Percentiles rank a stretch among this genome's conserved stretches.
Evolutionary conservation across 371 early-diverging fungal species (phyloP).

Genomic region (Nematocida sp.): DNA sequence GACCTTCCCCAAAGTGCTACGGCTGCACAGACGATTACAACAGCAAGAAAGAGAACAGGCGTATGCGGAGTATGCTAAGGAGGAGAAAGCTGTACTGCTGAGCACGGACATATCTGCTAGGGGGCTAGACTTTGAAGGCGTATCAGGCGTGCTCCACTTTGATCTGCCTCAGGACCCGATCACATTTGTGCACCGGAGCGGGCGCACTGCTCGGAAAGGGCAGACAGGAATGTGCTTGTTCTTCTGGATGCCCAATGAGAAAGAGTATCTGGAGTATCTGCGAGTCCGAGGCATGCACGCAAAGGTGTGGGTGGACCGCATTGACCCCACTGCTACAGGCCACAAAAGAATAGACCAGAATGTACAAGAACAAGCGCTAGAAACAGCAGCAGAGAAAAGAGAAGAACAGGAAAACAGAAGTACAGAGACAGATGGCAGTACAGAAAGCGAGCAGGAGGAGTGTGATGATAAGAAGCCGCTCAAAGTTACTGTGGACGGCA

Average conservation of each 20-base stretch:
- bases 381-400: background rate
- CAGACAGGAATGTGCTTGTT: constrained; percentile 73
- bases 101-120: constrained; percentile 63
- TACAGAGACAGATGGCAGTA: too few species aligned
- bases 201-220: constrained; percentile 85
- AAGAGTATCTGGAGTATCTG: constrained; percentile 53
- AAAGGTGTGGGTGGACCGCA: too few species aligned
- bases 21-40: constrained; percentile 60
- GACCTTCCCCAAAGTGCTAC: background rate
- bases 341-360: background rate
- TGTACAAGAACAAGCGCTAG: background rate
- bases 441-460: too few species aligned
- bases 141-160: constrained; percentile 56
- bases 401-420: too few species aligned
- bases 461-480: too few species aligned
- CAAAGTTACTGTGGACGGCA: too few species aligned
- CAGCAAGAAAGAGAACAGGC: constrained; percentile 56
- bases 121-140: constrained; percentile 61
- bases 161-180: constrained; percentile 70
- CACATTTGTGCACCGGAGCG: constrained; percentile 89
- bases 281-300: constrained; percentile 27
- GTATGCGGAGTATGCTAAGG: constrained; percentile 48
- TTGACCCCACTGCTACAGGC: background rate
- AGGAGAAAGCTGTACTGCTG: constrained; percentile 45
- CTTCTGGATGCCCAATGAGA: constrained; percentile 60